These are phyloP conservation scores for Takakia lepidozioides DNA, from an alignment of 225 moss, liverwort and hornwort genomes.

Conservation along the genomic window DNA sequence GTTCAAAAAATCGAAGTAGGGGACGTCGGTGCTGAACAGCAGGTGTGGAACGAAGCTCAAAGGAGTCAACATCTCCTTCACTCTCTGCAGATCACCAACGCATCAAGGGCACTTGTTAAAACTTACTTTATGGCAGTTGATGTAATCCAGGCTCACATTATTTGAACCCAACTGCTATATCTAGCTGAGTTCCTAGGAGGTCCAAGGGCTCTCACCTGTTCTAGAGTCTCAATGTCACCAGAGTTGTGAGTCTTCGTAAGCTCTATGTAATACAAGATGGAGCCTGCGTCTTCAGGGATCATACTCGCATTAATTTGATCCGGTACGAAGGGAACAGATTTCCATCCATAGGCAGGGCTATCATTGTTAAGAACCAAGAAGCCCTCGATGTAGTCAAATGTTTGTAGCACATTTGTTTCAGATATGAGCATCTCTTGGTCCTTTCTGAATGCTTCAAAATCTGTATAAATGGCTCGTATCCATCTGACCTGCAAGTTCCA, in stretches of 20 bases:
- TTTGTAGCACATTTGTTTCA: slow-evolving; percentile 9
- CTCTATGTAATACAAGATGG: slow-evolving; percentile 35
- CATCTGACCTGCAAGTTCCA: slow-evolving; percentile 28
- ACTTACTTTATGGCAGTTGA: neutral
- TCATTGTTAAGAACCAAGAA: slow-evolving; percentile 32
- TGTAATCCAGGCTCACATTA: neutral
- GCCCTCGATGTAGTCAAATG: slow-evolving; percentile 39
- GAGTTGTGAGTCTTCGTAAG: slow-evolving; percentile 13
- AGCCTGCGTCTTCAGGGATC: slow-evolving; percentile 9
- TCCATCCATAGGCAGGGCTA: slow-evolving; percentile 16
- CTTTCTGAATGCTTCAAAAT: slow-evolving; percentile 21
- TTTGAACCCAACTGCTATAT: too few species aligned
- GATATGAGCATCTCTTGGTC: slow-evolving; percentile 34
- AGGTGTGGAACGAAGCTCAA: slow-evolving; percentile 26
- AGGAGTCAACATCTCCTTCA: slow-evolving; percentile 12
- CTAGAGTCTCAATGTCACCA: slow-evolving; percentile 9
- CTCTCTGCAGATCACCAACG: slow-evolving; percentile 10
- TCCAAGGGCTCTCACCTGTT: slow-evolving; percentile 10
- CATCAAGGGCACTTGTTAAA: neutral
- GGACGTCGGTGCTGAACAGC: slow-evolving; percentile 15
- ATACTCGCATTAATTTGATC: slow-evolving; percentile 19
- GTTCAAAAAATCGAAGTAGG: slow-evolving; percentile 35
- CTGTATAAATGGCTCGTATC: slow-evolving; percentile 37
- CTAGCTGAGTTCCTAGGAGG: neutral
- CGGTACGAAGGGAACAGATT: slow-evolving; percentile 27